These are phyloP conservation scores for Allium cepa DNA, from an alignment of 106 monocot genomes.

Conservation along the genomic window DNA sequence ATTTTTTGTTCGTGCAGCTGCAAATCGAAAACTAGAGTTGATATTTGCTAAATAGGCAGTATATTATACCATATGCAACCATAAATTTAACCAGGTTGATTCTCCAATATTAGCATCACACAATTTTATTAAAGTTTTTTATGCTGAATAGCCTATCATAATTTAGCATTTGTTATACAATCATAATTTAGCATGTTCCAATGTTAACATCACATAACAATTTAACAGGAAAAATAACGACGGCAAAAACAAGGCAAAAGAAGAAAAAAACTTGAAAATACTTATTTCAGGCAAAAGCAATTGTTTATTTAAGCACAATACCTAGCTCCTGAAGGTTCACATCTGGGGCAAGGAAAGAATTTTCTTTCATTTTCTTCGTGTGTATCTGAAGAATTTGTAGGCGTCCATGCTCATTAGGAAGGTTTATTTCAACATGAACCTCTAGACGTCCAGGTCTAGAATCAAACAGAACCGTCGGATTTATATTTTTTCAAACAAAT, in stretches of 20 bases:
- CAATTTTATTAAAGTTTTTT: too few relatives aligned
- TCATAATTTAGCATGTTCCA: too few relatives aligned
- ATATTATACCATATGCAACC: too few relatives aligned
- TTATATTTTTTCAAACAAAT: not conserved
- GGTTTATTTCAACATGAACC: slow-evolving; percentile 96
- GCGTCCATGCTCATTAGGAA: slow-evolving; percentile 99
- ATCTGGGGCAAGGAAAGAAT: slow-evolving; percentile 84
- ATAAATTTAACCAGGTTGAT: too few relatives aligned
- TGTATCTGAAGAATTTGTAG: slow-evolving; percentile 96
- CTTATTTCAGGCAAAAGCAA: not conserved
- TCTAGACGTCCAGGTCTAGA: slow-evolving; percentile 96
- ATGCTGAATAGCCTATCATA: too few relatives aligned
- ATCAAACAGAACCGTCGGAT: slow-evolving; percentile 2
- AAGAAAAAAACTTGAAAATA: too few relatives aligned
- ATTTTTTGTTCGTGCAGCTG: slow-evolving; percentile 96
- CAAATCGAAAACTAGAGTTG: not conserved
- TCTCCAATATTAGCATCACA: too few relatives aligned
- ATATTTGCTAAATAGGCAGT: too few relatives aligned
- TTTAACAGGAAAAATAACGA: too few relatives aligned
- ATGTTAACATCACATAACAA: too few relatives aligned
- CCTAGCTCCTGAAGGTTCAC: slow-evolving; percentile 88
- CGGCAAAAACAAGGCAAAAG: too few relatives aligned
- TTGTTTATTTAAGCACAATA: slow-evolving; percentile 18
- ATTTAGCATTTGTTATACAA: too few relatives aligned
- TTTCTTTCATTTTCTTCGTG: slow-evolving; percentile 97